phyloP scores from a whole-genome alignment of 2,329 filamentous ascomycete species.

The Fusarium tupiense region DNA sequence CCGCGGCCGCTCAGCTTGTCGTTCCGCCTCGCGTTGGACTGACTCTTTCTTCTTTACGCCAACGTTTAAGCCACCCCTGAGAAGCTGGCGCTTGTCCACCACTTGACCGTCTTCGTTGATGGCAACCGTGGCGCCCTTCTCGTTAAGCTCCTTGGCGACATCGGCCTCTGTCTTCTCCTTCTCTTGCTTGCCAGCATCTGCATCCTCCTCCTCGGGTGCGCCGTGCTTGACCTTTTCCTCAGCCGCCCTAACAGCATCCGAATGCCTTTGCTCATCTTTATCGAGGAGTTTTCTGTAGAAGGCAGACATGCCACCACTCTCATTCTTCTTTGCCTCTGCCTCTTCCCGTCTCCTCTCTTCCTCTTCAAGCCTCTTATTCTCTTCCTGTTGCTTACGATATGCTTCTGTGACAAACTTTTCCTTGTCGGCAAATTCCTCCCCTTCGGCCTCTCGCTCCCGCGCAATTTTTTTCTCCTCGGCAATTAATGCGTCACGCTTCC shows the following conservation, averaged over 20 bases:
- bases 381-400: constrained; percentile 83
- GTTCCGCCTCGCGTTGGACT: constrained; percentile 36
- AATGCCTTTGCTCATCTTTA: constrained; percentile 74
- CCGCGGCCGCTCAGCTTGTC: constrained; percentile 43
- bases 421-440: constrained; percentile 83
- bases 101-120: constrained; percentile 87
- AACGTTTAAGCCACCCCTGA: constrained; percentile 80
- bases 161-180: constrained; percentile 70
- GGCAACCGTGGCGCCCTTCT: constrained; percentile 68
- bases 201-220: constrained; percentile 43
- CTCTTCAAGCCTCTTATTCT: constrained; percentile 74
- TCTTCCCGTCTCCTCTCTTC: constrained; percentile 76
- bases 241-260: constrained; percentile 74
- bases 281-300: constrained; percentile 82
- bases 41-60: constrained; percentile 68
- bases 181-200: constrained; percentile 61
- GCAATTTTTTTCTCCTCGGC: constrained; percentile 84
- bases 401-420: constrained; percentile 88
- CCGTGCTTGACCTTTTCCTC: constrained; percentile 62
- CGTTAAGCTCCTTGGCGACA: constrained; percentile 73
- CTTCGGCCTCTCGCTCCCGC: constrained; percentile 80
- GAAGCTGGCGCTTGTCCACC: constrained; percentile 83
- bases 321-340: constrained; percentile 70
- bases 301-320: constrained; percentile 75
- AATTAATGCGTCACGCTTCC: constrained; percentile 80